Conservation (phyloP, 2,329 filamentous ascomycete species). For the Intubia oerlemansii region DNA sequence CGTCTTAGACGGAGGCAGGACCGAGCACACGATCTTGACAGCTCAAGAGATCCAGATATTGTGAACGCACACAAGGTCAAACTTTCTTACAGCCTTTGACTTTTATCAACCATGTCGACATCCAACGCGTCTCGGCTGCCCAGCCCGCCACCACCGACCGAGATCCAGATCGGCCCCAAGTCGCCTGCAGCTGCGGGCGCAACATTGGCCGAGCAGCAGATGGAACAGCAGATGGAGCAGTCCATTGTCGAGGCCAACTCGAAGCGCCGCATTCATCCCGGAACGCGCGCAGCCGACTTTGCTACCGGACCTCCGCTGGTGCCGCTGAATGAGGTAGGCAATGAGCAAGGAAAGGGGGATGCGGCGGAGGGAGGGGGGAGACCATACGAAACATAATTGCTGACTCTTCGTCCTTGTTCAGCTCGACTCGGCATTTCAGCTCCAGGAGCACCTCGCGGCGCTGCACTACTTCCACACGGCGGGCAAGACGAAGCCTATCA, state of each 20-base stretch:
- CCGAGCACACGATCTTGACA: too few species aligned
- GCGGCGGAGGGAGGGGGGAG: too few species aligned
- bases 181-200: constrained; percentile 9
- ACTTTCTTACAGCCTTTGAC: too few species aligned
- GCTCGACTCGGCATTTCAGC: constrained; percentile 93
- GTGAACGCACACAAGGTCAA: too few species aligned
- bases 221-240: constrained; percentile 36
- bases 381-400: too few species aligned
- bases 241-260: constrained; percentile 50
- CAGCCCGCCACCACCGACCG: constrained; percentile 81
- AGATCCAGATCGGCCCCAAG: constrained; percentile 58
- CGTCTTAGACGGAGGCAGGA: too few species aligned
- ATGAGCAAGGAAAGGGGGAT: background rate
- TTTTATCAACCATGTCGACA: too few species aligned
- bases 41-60: too few species aligned
- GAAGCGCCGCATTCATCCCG: constrained; percentile 70
- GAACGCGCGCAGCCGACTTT: constrained; percentile 85
- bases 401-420: constrained; percentile 23
- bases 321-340: constrained; percentile 55
- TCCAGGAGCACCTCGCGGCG: constrained; percentile 91
- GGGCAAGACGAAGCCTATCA: constrained; percentile 48
- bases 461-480: constrained; percentile 65
- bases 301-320: constrained; percentile 75
- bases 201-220: constrained; percentile 28
- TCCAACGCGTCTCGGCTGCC: constrained; percentile 54